phyloP scores from a whole-genome alignment of 768 basidiomycete genomes.

The Paxillus rubicundulus region DNA sequence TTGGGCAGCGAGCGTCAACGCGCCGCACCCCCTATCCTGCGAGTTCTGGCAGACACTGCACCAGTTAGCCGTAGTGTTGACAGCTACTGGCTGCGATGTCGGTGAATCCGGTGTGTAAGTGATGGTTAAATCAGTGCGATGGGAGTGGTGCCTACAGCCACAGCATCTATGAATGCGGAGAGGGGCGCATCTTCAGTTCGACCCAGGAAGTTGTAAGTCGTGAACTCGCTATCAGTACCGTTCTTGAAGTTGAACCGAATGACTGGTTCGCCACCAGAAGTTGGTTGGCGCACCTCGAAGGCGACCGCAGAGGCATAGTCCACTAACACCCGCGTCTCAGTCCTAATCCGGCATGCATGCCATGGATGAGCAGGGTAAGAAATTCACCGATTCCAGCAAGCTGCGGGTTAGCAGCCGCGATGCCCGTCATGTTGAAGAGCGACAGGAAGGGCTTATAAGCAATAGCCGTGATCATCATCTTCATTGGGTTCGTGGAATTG shows the following conservation, averaged over 20 bases:
- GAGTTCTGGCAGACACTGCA: conserved; percentile 58
- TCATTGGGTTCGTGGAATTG: conserved; percentile 49
- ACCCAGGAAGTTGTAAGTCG: conserved; percentile 46
- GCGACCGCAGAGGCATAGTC: conserved; percentile 58
- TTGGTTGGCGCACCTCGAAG: conserved; percentile 56
- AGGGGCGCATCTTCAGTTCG: conserved; percentile 51
- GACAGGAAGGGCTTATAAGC: conserved; percentile 79
- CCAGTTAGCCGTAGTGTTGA: conserved; percentile 57
- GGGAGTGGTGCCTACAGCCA: conserved; percentile 30
- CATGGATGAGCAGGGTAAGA: neutral
- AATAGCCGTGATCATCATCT: conserved; percentile 56
- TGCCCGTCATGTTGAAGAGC: conserved; percentile 74
- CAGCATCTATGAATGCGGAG: conserved; percentile 44
- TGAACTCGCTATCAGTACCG: conserved; percentile 51
- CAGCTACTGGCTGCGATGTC: conserved; percentile 41
- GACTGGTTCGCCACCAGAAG: conserved; percentile 45
- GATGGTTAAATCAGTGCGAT: neutral
- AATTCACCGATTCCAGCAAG: conserved; percentile 58
- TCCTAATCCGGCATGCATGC: neutral
- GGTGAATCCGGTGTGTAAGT: neutral
- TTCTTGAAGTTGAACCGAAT: conserved; percentile 72
- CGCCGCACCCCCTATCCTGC: conserved; percentile 55
- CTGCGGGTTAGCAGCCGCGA: conserved; percentile 46
- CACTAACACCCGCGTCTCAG: conserved; percentile 36
- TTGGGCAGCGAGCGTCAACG: conserved; percentile 34